Evolutionary conservation across 2,329 filamentous ascomycete species (phyloP), one percentile per base, ranked within the genome.

Genomic region (Ophiostoma fasciatum): DNA sequence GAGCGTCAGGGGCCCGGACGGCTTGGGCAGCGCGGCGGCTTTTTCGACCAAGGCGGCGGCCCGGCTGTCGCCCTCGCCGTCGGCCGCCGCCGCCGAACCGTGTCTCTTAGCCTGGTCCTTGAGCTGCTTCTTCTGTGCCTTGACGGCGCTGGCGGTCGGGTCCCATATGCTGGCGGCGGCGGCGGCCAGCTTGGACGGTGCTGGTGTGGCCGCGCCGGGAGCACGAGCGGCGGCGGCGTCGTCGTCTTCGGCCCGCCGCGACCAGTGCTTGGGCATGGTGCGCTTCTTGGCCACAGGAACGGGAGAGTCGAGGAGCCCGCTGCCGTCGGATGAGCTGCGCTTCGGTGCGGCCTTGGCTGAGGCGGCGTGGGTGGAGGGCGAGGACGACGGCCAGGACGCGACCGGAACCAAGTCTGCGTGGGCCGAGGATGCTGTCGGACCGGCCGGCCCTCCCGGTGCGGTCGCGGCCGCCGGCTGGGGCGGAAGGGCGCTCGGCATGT

Each of bases 61-160:
- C 7, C 9, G 15, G 21, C 59, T 11, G 53, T 51, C 40, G 56
- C 44, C 41, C 63, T 50, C 18, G 60, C 25, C 51, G 25, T 60
- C 58, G 15, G 60, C 58, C 7, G 21, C 10, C 5, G 54, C 52
- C 4, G 60, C 48, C 22, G n/a, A n/a, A n/a, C n/a, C n/a, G n/a
- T n/a, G n/a, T n/a, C 58, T 64, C 49, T 71, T 75, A 40, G 64
- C 65, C 42, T 63, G 77, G 52, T 55, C 80, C 62, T 61, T 84
- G 53, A 87, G 60, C 43, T 75, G 72, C 56, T 77, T 85, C 56
- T 81, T 81, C 47, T 82, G 77, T 40, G 83, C 78, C 51, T 88
- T 84, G 27, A 88, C 60, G 1, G 73, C 74, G 47, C 78, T 87
- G 13, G 74, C 72, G 1, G 77, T 79, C 13, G 74, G 74, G 46